Conservation (phyloP, 2,329 filamentous ascomycete genomes). For the Aspergillus hortae region DNA sequence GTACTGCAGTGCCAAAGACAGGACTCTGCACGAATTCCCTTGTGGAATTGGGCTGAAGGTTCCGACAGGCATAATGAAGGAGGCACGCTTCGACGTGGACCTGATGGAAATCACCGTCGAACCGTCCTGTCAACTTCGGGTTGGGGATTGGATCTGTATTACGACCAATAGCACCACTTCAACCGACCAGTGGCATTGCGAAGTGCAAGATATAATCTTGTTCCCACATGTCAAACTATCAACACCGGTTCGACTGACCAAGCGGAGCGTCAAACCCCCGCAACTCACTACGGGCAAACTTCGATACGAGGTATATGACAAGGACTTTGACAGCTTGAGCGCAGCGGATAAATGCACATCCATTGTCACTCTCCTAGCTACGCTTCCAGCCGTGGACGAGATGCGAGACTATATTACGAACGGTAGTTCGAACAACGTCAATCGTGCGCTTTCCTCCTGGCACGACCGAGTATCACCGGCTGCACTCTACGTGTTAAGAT, state of each 20-base stretch:
- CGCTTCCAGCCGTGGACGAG: conserved; percentile 34
- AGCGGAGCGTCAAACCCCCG: not conserved
- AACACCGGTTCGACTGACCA: conserved; percentile 16
- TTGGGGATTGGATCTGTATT: conserved; percentile 54
- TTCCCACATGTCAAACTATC: conserved; percentile 44
- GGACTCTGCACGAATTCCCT: conserved; percentile 52
- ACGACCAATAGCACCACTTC: conserved; percentile 7
- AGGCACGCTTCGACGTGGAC: conserved; percentile 33
- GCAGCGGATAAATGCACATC: conserved; percentile 23
- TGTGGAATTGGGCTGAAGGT: conserved; percentile 54
- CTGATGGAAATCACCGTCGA: conserved; percentile 34
- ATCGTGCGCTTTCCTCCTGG: conserved; percentile 50
- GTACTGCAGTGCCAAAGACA: conserved; percentile 54
- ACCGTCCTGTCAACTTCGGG: conserved; percentile 32
- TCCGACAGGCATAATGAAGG: conserved; percentile 30
- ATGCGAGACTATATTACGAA: conserved; percentile 45
- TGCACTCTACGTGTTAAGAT: conserved; percentile 67
- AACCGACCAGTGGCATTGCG: conserved; percentile 40
- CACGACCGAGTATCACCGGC: conserved; percentile 60
- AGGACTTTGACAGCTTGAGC: conserved; percentile 39
- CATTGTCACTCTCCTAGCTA: conserved; percentile 35
- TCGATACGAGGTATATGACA: conserved; percentile 30
- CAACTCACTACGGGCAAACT: conserved; percentile 2
- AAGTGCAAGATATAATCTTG: conserved; percentile 44
- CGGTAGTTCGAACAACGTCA: conserved; percentile 13